phyloP scores from a whole-genome alignment of 164 flowering plant genomes.

The Liriodendron chinense region DNA sequence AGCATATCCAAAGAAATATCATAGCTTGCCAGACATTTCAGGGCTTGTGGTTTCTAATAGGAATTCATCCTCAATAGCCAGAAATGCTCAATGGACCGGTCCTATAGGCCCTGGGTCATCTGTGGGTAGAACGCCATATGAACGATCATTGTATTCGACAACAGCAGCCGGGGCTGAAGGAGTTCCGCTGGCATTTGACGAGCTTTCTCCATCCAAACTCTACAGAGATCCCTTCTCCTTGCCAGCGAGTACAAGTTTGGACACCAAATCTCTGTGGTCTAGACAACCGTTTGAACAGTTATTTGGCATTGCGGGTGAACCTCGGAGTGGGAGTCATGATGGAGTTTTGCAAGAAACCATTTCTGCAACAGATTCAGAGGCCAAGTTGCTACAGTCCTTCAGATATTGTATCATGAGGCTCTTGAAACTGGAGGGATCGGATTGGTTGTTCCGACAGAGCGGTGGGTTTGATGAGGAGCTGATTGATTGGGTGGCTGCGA shows the following conservation, averaged over 20 bases:
- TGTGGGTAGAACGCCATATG: conserved; percentile 30
- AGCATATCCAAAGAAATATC: conserved; percentile 63
- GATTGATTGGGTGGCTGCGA: conserved; percentile 77
- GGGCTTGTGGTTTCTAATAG: conserved; percentile 46
- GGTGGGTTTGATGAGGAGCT: conserved; percentile 70
- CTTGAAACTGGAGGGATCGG: conserved; percentile 86
- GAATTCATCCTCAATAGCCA: conserved; percentile 33
- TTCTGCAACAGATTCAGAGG: conserved; percentile 50
- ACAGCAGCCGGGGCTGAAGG: conserved; percentile 35
- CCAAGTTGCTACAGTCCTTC: conserved; percentile 68
- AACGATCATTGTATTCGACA: conserved; percentile 30
- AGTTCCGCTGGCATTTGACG: conserved; percentile 54
- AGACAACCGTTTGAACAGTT: conserved; percentile 88
- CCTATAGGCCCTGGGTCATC: conserved; percentile 47
- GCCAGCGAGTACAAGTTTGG: conserved; percentile 33
- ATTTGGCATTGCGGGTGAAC: conserved; percentile 64
- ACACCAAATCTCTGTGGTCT: conserved; percentile 74
- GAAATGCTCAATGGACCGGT: conserved; percentile 44
- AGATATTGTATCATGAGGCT: conserved; percentile 67
- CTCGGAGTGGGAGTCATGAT: conserved; percentile 21
- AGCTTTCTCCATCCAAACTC: conserved; percentile 55
- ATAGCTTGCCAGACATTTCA: conserved; percentile 82
- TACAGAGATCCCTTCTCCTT: conserved; percentile 50
- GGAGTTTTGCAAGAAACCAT: conserved; percentile 21
- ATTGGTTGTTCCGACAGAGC: conserved; percentile 80